Evolutionary conservation across 208 protist genomes (phyloP), one percentile per base, ranked within the genome.

Genomic region (Paratrypanosoma confusum): DNA sequence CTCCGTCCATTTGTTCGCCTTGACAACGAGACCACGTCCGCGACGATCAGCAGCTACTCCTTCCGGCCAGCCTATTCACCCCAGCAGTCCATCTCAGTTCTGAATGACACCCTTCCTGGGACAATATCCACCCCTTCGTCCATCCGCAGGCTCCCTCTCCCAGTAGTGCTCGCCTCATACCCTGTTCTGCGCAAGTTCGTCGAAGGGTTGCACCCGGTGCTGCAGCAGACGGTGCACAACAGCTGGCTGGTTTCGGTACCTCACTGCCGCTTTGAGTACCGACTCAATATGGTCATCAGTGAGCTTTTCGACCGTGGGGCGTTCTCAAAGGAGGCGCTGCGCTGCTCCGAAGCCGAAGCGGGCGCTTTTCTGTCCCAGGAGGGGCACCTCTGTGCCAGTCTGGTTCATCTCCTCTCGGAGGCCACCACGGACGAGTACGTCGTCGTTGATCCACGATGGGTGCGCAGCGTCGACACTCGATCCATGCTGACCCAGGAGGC

Each of bases 1-100:
- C 41, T 93, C 5, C 72, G 71, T 22, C 85, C 85, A 1, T 93
- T 93, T 75, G 85, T 93, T 31, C 74, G 80, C 0, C 57, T 93
- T 8, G 85, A 93, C 57, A 63, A 93, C 58, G 68, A 60, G n/a
- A 76, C 57, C 33, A 66, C 80, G 13, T 78, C 63, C 29, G 77
- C 84, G 10, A 85, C 69, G 25, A 56, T 93, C n/a, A n/a, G n/a
- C n/a, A n/a, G 14, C 55, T 71, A 17, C 61, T 59, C 31, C 77
- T 86, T 54, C 61, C 67, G 3, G 54, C 57, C 24, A 51, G 60
- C 27, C 55, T 61, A 32, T 48, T 70, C n/a, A n/a, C n/a, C n/a
- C n/a, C n/a, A n/a, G n/a, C n/a, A n/a, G 22, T 66, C 22, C 29
- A 35, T 59, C 29, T 41, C 49, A 11, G 39, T 50, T 29, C 68